These are phyloP conservation scores for Blastomyces silverae DNA, from an alignment of 2,329 filamentous ascomycete species.

Conservation along the genomic window DNA sequence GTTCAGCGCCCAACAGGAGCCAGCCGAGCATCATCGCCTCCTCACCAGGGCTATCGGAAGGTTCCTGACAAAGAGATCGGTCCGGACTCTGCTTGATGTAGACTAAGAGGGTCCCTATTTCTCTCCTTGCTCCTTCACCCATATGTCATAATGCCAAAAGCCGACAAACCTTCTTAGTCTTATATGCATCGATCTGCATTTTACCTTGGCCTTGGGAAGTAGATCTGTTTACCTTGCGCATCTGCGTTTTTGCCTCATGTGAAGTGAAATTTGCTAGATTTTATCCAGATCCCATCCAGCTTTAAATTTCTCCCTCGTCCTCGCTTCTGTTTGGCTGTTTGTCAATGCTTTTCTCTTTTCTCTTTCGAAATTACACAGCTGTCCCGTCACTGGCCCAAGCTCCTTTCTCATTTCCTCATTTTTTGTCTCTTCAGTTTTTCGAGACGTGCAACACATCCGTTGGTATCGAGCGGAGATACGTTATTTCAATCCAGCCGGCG, in stretches of 20 bases:
- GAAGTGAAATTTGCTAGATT: not conserved
- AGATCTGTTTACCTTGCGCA: constrained; percentile 17
- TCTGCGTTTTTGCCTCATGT: constrained; percentile 16
- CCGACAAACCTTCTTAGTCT: constrained; percentile 17
- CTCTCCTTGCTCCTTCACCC: constrained; percentile 3
- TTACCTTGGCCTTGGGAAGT: constrained; percentile 18
- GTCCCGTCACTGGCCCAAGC: constrained; percentile 4
- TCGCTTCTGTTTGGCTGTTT: constrained; percentile 14
- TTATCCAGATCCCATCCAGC: constrained; percentile 10
- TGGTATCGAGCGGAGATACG: not conserved
- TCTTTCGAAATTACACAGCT: constrained; percentile 4
- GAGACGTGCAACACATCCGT: constrained; percentile 13
- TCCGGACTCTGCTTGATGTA: constrained; percentile 9
- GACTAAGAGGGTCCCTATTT: constrained; percentile 1
- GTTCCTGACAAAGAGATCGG: constrained; percentile 20
- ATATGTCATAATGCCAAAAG: constrained; percentile 19
- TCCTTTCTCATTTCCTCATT: constrained; percentile 10
- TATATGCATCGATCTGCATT: constrained; percentile 19
- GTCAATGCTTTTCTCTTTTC: constrained; percentile 9
- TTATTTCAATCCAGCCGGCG: constrained; percentile 10
- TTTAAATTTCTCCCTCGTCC: constrained; percentile 17
- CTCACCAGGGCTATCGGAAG: constrained; percentile 13
- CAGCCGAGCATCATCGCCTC: constrained; percentile 6
- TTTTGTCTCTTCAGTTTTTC: not conserved
- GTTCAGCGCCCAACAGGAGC: constrained; percentile 1